phyloP scores from a whole-genome alignment of 2,329 filamentous ascomycete genomes.

The Rachicladosporium sp. region DNA sequence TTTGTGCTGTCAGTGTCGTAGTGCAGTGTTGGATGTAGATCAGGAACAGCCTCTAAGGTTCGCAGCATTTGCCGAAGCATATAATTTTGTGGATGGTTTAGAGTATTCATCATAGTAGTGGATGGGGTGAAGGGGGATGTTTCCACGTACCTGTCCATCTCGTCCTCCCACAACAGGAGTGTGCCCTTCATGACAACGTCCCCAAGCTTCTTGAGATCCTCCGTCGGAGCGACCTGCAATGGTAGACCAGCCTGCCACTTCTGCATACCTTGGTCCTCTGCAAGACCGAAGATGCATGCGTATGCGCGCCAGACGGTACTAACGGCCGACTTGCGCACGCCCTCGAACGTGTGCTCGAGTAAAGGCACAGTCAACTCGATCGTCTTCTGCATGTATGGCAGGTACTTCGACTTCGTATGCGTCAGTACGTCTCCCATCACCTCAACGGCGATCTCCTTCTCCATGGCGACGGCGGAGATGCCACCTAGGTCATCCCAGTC shows the following conservation, averaged over 20 bases:
- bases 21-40: no score
- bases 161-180: conserved; percentile 73
- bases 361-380: conserved; percentile 71
- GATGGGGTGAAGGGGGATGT: conserved; percentile 7
- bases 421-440: conserved; percentile 87
- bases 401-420: conserved; percentile 65
- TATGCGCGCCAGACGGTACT: conserved; percentile 89
- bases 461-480: conserved; percentile 78
- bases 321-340: conserved; percentile 82
- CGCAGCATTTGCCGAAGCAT: conserved; percentile 46
- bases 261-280: conserved; percentile 61
- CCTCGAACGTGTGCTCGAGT: conserved; percentile 81
- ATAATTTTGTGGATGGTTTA: conserved; percentile 99
- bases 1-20: no score
- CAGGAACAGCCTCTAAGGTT: conserved; percentile 37
- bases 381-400: conserved; percentile 80
- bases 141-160: conserved; percentile 76
- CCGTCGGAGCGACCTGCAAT: conserved; percentile 63
- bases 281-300: conserved; percentile 76
- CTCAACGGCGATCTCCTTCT: conserved; percentile 95
- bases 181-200: conserved; percentile 77
- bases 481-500: conserved; percentile 75
- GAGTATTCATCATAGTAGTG: conserved; percentile 62
- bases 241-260: conserved; percentile 89
- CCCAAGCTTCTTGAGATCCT: conserved; percentile 72